These are phyloP conservation scores for Acer negundo DNA, from an alignment of 345 rosid genomes.

Conservation along the genomic window DNA sequence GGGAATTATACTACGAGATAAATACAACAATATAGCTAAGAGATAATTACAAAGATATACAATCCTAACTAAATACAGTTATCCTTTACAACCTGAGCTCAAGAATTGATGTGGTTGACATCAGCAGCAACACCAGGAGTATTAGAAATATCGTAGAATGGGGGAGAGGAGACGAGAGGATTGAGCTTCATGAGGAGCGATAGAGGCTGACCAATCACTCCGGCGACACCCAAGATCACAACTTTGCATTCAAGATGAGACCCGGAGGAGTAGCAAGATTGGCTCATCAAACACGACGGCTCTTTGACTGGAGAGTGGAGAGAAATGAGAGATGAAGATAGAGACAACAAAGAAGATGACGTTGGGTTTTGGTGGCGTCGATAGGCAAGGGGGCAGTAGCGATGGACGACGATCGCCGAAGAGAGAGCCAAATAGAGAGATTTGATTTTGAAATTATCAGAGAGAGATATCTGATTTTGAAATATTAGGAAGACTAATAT, in stretches of 20 bases:
- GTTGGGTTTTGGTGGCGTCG: too few relatives aligned
- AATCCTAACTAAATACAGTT: too few relatives aligned
- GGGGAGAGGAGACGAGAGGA: constrained; percentile 38
- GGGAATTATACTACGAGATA: too few relatives aligned
- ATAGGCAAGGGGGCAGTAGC: too few relatives aligned
- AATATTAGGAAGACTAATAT: too few relatives aligned
- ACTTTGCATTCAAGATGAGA: constrained; percentile 35
- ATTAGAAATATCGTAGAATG: constrained; percentile 37
- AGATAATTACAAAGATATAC: too few relatives aligned
- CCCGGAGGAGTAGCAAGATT: constrained; percentile 16
- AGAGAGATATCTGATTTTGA: too few relatives aligned
- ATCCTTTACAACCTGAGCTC: constrained; percentile 30
- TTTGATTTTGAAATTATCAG: too few relatives aligned
- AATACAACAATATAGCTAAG: too few relatives aligned
- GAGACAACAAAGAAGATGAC: too few relatives aligned
- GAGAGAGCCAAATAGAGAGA: too few relatives aligned
- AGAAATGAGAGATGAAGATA: background rate
- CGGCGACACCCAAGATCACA: constrained; percentile 38
- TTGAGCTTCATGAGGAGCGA: constrained; percentile 40
- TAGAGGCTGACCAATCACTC: constrained; percentile 44
- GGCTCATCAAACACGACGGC: constrained; percentile 11
- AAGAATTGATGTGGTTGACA: constrained; percentile 41
- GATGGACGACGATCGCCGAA: too few relatives aligned
- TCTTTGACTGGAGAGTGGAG: background rate
- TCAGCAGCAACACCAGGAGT: constrained; percentile 47